Base-by-base conservation (phyloP, 257 asterid genomes). In the Rhazya stricta region DNA sequence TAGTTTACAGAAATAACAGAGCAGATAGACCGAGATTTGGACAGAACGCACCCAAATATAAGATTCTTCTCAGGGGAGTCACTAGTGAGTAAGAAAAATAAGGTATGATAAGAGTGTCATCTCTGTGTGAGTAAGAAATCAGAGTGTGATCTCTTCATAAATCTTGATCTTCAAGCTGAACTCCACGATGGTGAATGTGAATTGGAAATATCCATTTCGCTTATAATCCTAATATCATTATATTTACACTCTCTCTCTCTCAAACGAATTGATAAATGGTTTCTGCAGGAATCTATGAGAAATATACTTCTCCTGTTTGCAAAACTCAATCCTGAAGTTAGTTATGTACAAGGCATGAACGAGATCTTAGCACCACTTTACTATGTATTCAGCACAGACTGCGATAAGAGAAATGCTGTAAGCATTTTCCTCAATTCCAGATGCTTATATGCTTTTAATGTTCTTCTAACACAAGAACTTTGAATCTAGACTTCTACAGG, bases 291-390 rank as follows among this genome's bases (percentile, higher is more conserved):
- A 63, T 50, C 63, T 3, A 70, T 79, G 74, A 79, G 75, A 70
- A 75, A 79, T 54, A 61, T 79, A 19, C 83, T 75, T 70, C 73
- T 75, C 29, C 72, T 75, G 53, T 79, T 62, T 50, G 83, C 83
- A 39, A 79, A 79, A 62, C 68, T 75, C 53, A 79, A 79, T 70
- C 83, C 83, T 8, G 83, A 72, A 61, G 75, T 75, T 37, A 29
- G 70, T 27, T 79, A 79, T 75, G 79, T 75, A 54, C 83, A 79
- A 79, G 79, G 83, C 70, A 79, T 75, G 83, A 75, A 75, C 69
- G 83, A 75, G 45, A 70, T 79, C 70, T 75, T 79, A 41, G 79
- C 79, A 25, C 83, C 79, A 51, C 61, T 75, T 0, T 75, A 75
- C 71, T 75, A 69, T 51, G 74, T 79, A 30, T 70, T 79, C 73